phyloP scores from a whole-genome alignment of 2,329 filamentous ascomycete genomes.

The Pezicula neosporulosa region DNA sequence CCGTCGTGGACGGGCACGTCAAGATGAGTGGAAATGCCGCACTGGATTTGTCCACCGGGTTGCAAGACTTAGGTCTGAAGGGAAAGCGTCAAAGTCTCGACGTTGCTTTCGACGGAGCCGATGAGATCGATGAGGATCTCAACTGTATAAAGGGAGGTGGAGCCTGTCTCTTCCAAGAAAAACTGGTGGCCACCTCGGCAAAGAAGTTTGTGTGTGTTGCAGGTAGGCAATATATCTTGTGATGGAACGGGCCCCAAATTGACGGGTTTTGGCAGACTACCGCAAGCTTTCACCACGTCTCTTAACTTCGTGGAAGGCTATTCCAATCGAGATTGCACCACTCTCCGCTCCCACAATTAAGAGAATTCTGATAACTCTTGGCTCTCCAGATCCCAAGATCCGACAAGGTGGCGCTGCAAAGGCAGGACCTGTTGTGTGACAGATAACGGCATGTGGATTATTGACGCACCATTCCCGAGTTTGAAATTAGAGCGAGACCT shows the following conservation, averaged over 20 bases:
- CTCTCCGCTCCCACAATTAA: slow-evolving; percentile 77
- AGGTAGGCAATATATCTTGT: slow-evolving; percentile 44
- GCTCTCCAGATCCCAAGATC: slow-evolving; percentile 67
- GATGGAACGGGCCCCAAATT: slow-evolving; percentile 3
- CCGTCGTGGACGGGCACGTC: slow-evolving; percentile 19
- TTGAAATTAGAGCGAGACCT: slow-evolving; percentile 61
- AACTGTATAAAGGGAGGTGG: slow-evolving; percentile 98
- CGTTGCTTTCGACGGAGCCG: slow-evolving; percentile 92
- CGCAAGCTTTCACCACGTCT: slow-evolving; percentile 81
- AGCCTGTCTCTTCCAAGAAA: slow-evolving; percentile 97
- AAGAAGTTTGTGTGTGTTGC: slow-evolving; percentile 87
- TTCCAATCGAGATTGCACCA: slow-evolving; percentile 92
- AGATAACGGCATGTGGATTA: slow-evolving; percentile 83
- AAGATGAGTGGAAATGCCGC: slow-evolving; percentile 48
- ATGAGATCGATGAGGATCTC: slow-evolving; percentile 91
- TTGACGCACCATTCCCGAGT: slow-evolving; percentile 84
- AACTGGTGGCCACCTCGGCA: slow-evolving; percentile 82
- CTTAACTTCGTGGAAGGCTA: slow-evolving; percentile 72
- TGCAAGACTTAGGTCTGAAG: slow-evolving; percentile 29
- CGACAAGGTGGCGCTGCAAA: slow-evolving; percentile 72
- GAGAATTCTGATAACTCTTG: slow-evolving; percentile 66
- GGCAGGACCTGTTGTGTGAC: slow-evolving; percentile 78
- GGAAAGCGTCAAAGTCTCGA: slow-evolving; percentile 59
- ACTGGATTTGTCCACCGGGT: slow-evolving; percentile 58
- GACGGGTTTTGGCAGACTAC: slow-evolving; percentile 58